Percentiles rank a stretch among this genome's conserved stretches.
phyloP scores from a whole-genome alignment of 371 early-diverging fungal species.

The Syncephalastrum contaminatum region DNA sequence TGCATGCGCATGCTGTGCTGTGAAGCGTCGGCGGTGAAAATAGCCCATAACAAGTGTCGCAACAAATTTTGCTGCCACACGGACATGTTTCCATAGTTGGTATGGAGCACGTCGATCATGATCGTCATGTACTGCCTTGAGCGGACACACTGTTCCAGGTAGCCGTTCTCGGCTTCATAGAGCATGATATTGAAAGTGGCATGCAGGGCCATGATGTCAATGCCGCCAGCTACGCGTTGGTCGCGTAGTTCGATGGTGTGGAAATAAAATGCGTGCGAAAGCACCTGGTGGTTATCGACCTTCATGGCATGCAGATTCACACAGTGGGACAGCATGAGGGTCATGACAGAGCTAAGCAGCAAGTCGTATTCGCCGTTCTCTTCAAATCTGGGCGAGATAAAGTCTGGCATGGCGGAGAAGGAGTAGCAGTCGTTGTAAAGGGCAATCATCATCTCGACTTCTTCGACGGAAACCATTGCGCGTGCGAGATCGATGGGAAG shows the following conservation, averaged over 20 bases:
- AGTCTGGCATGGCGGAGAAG: slow-evolving; percentile 24
- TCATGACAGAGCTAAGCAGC: slow-evolving; percentile 18
- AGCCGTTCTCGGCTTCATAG: slow-evolving; percentile 24
- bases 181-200: slow-evolving; percentile 25
- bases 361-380: slow-evolving; percentile 21
- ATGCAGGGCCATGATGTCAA: slow-evolving; percentile 24
- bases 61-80: slow-evolving; percentile 28
- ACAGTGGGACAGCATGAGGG: slow-evolving; percentile 22
- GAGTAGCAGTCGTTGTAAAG: slow-evolving; percentile 28
- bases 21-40: slow-evolving; percentile 20
- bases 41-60: slow-evolving; percentile 26
- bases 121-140: slow-evolving; percentile 24
- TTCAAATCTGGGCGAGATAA: slow-evolving; percentile 22
- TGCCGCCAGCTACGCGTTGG: slow-evolving; percentile 9
- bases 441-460: slow-evolving; percentile 25
- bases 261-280: slow-evolving; percentile 22
- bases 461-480: slow-evolving; percentile 24
- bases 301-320: slow-evolving; percentile 25
- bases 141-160: slow-evolving; percentile 14
- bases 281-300: slow-evolving; percentile 18
- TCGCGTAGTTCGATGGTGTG: slow-evolving; percentile 17
- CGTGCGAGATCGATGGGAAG: slow-evolving; percentile 22
- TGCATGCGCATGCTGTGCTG: slow-evolving; percentile 22
- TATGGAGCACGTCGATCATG: slow-evolving; percentile 25
- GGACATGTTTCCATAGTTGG: slow-evolving; percentile 21